phyloP scores from a whole-genome alignment of 1,284 basidiomycete species.

The Cerioporus squamosus region DNA sequence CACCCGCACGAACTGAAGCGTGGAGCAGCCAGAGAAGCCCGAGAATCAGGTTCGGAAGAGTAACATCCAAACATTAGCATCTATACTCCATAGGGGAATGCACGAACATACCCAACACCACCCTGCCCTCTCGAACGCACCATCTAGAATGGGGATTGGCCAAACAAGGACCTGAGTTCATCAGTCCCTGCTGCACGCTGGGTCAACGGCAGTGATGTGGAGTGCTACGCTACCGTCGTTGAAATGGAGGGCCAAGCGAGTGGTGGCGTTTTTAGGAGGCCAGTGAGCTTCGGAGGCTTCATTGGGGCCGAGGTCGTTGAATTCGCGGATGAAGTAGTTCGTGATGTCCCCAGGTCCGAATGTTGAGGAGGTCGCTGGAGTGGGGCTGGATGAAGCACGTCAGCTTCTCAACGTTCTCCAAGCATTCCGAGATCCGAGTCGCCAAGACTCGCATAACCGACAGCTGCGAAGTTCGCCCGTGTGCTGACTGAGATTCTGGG shows the following conservation, averaged over 20 bases:
- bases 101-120: too few species aligned
- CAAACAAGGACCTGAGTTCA: slow-evolving; percentile 38
- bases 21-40: too few species aligned
- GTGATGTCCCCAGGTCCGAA: slow-evolving; percentile 20
- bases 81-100: too few species aligned
- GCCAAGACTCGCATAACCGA: too few species aligned
- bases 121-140: too few species aligned
- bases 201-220: slow-evolving; percentile 31
- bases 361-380: slow-evolving; percentile 19
- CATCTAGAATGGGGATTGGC: slow-evolving; percentile 1
- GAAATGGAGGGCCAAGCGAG: slow-evolving; percentile 25
- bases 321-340: slow-evolving; percentile 26
- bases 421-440: neutral
- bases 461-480: too few species aligned
- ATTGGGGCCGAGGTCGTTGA: slow-evolving; percentile 29
- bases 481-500: too few species aligned
- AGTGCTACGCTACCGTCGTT: slow-evolving; percentile 26
- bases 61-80: too few species aligned
- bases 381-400: slow-evolving; percentile 3
- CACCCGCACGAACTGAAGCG: too few species aligned
- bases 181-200: slow-evolving; percentile 40
- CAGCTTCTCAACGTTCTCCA: too few species aligned
- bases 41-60: too few species aligned
- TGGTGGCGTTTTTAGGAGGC: slow-evolving; percentile 18
- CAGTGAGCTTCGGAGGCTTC: slow-evolving; percentile 11